Evolutionary conservation across 2,329 filamentous ascomycete species (phyloP), one percentile per base, ranked within the genome.

Genomic region (Coniella lustricola): DNA sequence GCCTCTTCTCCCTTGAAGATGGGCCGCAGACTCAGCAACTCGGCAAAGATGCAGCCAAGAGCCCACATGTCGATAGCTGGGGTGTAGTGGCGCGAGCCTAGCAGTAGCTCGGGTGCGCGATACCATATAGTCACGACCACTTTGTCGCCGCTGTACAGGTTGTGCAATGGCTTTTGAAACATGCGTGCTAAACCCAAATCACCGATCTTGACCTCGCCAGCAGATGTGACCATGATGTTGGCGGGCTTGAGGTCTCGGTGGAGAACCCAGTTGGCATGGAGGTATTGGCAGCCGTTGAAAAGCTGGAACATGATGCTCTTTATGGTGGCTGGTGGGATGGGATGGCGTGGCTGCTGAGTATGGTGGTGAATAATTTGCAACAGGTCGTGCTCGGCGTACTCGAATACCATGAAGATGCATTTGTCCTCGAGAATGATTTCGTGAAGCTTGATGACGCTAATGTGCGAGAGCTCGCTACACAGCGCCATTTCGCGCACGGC

Each of bases 121-220:
- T 98, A 98, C 93, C 93, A 98, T 54, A 98, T 98, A 0, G 93
- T 98, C 13, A 98, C 93, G 45, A 98, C 93, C 2, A 98, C 93
- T 64, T 98, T 98, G 59, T 98, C 93, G 45, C 93, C 93, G 16
- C 82, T 87, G 66, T 93, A 98, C 1, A 98, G 77, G 0, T 87
- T 88, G 60, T 95, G 89, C 1, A 97, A 72, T 0, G 93, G 93
- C 62, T 97, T 96, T 69, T 93, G 85, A 67, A 97, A 97, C 2
- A 96, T 75, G 16, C 93, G 83, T 7, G 93, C 93, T 2, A 98
- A 77, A 2, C 93, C 93, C 35, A 98, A 71, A 66, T 98, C 93
- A 35, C 93, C 93, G 55, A 98, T 95, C 63, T 93, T 93, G 57
- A 98, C 90, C 55, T 89, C 87, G 10, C 93, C 93, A 4, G 74